These are phyloP conservation scores for Cicer arietinum DNA, from an alignment of 306 rosid genomes.

Conservation along the genomic window DNA sequence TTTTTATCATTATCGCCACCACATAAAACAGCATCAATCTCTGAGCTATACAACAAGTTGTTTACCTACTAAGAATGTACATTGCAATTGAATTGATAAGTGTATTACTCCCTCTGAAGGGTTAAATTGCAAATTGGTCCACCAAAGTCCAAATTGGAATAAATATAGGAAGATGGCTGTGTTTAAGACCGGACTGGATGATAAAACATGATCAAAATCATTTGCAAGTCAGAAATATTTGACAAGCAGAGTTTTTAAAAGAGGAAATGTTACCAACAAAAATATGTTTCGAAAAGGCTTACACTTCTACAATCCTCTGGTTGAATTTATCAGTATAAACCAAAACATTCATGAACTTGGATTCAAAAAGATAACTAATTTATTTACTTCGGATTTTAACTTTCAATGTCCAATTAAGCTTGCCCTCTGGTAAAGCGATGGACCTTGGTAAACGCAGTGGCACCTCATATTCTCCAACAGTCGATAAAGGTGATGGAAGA, in stretches of 20 bases:
- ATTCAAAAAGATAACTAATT: conserved; percentile 20
- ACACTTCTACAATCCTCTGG: background rate
- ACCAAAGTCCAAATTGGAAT: conserved; percentile 3
- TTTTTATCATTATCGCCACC: background rate
- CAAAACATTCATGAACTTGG: conserved; percentile 20
- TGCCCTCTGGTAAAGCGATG: conserved; percentile 81
- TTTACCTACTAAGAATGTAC: background rate
- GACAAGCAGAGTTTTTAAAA: background rate
- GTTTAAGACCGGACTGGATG: background rate
- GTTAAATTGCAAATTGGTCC: conserved; percentile 1
- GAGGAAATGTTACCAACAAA: background rate
- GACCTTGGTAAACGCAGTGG: conserved; percentile 84
- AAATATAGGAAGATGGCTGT: background rate
- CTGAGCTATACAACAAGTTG: background rate
- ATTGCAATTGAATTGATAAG: background rate
- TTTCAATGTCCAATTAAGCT: conserved; percentile 71
- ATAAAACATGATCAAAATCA: conserved; percentile 9
- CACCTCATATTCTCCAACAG: conserved; percentile 82
- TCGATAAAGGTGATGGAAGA: conserved; percentile 63
- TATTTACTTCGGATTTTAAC: conserved; percentile 76
- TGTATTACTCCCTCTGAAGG: background rate
- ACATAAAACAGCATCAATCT: background rate
- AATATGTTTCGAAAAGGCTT: background rate
- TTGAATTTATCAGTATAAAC: conserved; percentile 37
- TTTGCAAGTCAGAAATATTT: background rate